These are phyloP conservation scores for Helicocarpus griseus DNA, from an alignment of 2,329 filamentous ascomycete species.

Conservation along the genomic window DNA sequence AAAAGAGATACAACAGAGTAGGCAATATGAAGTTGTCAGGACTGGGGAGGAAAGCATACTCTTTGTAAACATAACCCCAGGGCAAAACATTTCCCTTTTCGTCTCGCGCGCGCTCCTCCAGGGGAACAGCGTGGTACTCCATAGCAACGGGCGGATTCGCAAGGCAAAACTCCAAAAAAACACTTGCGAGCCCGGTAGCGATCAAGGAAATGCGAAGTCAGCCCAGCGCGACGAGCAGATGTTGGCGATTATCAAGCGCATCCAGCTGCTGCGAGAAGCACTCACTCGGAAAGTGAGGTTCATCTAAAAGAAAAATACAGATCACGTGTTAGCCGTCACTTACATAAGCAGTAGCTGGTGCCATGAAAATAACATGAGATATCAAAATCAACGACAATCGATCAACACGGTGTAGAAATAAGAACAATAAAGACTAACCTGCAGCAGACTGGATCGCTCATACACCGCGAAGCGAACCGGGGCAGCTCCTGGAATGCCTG, in stretches of 20 bases:
- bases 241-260: background rate
- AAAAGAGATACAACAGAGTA: background rate
- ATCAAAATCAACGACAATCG: background rate
- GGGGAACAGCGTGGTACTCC: conserved; percentile 57
- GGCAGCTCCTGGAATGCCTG: conserved; percentile 1
- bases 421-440: background rate
- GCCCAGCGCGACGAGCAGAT: background rate
- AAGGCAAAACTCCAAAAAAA: background rate
- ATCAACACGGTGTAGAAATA: background rate
- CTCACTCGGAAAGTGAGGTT: background rate
- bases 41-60: conserved; percentile 35
- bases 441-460: conserved; percentile 5
- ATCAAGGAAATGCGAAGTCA: background rate
- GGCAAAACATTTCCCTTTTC: conserved; percentile 49
- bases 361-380: background rate
- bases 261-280: background rate
- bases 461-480: background rate
- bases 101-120: conserved; percentile 52
- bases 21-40: background rate
- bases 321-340: background rate
- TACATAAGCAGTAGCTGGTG: background rate
- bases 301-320: background rate
- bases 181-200: background rate
- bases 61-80: conserved; percentile 55
- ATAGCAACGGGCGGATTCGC: conserved; percentile 26